Conservation (phyloP, 2,329 filamentous ascomycete genomes). For the Magnaporthales sp. region DNA sequence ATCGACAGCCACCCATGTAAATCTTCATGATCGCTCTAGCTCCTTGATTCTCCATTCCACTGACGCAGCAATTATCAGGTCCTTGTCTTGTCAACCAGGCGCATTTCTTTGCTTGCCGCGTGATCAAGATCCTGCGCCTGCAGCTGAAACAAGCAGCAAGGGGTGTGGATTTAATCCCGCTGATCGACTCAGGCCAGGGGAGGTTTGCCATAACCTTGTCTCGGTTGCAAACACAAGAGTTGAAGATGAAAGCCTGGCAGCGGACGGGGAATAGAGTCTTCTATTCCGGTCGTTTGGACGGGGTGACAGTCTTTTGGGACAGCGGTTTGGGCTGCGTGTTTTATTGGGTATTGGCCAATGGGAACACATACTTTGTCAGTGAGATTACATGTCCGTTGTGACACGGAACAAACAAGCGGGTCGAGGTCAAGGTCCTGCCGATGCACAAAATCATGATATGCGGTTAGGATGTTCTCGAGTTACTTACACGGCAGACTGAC, state of each 20-base stretch:
- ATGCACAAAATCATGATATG: not conserved
- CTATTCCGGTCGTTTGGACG: not conserved
- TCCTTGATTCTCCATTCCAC: not conserved
- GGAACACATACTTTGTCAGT: not conserved
- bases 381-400: not conserved
- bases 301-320: not conserved
- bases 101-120: not conserved
- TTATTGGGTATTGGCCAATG: not conserved
- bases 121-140: not conserved
- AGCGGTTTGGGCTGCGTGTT: not conserved
- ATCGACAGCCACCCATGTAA: not conserved
- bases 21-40: not conserved
- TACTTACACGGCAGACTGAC: not conserved
- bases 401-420: not conserved
- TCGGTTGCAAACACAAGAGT: not conserved
- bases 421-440: not conserved
- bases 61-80: not conserved
- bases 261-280: not conserved
- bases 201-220: not conserved
- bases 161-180: not conserved
- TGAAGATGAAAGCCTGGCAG: not conserved
- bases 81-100: not conserved
- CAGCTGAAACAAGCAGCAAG: not conserved
- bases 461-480: not conserved
- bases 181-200: not conserved